Evolutionary conservation across 306 rosid species (phyloP), one percentile per base, ranked within the genome.

Genomic region (Trifolium subterraneum): DNA sequence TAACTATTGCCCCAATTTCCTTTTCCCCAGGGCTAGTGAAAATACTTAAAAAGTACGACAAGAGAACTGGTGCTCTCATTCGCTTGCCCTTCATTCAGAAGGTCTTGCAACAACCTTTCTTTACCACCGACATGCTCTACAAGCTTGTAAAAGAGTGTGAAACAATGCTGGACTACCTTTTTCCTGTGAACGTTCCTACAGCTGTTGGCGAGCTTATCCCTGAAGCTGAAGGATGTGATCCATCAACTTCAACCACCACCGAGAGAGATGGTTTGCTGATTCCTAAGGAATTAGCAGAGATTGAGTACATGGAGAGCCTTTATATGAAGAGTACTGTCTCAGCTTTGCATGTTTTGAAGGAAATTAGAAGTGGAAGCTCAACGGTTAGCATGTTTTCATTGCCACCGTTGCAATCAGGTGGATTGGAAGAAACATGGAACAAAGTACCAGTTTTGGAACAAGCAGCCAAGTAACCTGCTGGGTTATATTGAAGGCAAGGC

Each of bases 71-170:
- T 31, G 98, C 98, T 44, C 96, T 95, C 44, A 92, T 90, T 70
- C 99, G 99, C 61, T 70, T 95, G 86, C 98, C 99, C 73, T 95
- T 92, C 82, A 95, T 95, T 72, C 97, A 90, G 81, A 95, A 86
- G 86, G 99, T 95, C 69, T 75, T 95, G 81, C 98, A 87, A 22
- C 95, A 95, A 79, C 98, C 99, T 74, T 95, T 95, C 88, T 92
- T 90, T 70, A 95, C 96, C 62, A 92, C 90, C 3, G 99, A 95
- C 79, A 81, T 95, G 90, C 89, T 95, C 68, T 88, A 86, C 85
- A 95, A 95, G 88, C 97, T 95, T 39, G 93, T 95, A 69, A 95
- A 95, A 80, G 96, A 92, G 87, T 95, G 99, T 35, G 99, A 92
- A 85, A 71, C 84, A 16, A 95, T 88, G 83, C 92, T 95, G 61